A percentile compares a stretch with the other conserved stretches of the same genome.
phyloP scores from a whole-genome alignment of 2,329 filamentous ascomycete genomes.

The Aspergillus phoenicis region DNA sequence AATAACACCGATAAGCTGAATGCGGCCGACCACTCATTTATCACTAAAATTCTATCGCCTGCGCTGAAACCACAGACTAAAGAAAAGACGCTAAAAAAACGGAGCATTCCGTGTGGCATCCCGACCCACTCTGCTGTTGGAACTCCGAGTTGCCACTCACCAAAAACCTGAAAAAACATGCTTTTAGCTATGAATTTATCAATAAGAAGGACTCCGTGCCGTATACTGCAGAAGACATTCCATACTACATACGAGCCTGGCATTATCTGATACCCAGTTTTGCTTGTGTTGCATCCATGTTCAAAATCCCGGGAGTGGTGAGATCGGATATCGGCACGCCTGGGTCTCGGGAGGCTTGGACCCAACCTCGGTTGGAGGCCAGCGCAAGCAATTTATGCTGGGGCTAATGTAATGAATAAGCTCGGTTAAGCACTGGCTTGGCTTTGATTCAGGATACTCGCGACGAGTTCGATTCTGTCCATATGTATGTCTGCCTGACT shows the following conservation, averaged over 20 bases:
- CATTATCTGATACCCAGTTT: no score
- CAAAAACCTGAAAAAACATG: no score
- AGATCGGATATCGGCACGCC: neutral
- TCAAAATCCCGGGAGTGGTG: neutral
- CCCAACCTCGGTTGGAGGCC: neutral
- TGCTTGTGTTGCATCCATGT: neutral
- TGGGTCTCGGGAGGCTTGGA: neutral
- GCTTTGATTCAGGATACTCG: no score
- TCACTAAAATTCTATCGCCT: no score
- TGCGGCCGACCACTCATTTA: no score
- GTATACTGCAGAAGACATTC: no score
- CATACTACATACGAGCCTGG: no score
- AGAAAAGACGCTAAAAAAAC: neutral
- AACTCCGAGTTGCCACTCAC: neutral
- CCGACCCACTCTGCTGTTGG: neutral
- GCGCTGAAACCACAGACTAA: no score
- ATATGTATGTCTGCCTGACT: no score
- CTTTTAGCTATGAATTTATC: no score
- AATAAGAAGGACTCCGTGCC: no score
- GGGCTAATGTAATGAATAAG: neutral
- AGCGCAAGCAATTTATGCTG: neutral
- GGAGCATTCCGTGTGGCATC: neutral
- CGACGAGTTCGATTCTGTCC: no score
- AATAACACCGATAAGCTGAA: neutral
- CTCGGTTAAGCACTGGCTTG: neutral